Conservation (phyloP, 805 yeast genomes). For the Candida incommunis region DNA sequence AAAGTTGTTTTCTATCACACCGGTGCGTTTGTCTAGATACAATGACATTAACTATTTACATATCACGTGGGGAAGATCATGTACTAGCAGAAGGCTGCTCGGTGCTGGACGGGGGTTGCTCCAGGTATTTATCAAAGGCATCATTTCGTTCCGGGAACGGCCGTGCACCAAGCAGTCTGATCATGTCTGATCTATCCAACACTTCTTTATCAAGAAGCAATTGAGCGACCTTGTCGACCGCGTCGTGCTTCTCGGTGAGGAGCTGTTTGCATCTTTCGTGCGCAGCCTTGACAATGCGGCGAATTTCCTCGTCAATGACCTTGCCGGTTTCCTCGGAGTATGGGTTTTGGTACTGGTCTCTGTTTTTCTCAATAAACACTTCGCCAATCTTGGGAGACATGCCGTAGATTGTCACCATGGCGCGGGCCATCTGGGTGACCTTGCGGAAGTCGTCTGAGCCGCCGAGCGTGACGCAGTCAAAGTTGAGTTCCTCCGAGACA, state of each 20-base stretch:
- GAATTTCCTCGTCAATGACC: constrained; percentile 55
- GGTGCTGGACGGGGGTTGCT: constrained; percentile 15
- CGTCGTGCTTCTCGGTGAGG: constrained; percentile 41
- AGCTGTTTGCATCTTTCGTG: constrained; percentile 44
- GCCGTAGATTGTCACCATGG: constrained; percentile 79
- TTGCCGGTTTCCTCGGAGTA: constrained; percentile 62
- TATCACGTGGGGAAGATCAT: too few relatives aligned
- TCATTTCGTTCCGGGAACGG: constrained; percentile 70
- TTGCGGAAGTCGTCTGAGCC: constrained; percentile 89
- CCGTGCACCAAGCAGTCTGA: constrained; percentile 58
- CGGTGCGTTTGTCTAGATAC: too few relatives aligned
- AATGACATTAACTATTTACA: background rate
- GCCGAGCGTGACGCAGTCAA: constrained; percentile 78
- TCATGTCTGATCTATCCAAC: constrained; percentile 71
- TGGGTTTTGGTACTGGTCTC: constrained; percentile 42
- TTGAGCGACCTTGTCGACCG: constrained; percentile 61
- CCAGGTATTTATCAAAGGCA: constrained; percentile 81
- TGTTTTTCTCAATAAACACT: constrained; percentile 34
- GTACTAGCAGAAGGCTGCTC: constrained; percentile 13
- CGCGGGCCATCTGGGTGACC: constrained; percentile 75
- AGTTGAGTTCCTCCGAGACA: constrained; percentile 81
- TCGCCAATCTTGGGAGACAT: constrained; percentile 76
- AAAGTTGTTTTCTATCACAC: too few relatives aligned
- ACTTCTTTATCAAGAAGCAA: constrained; percentile 60
- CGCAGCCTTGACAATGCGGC: constrained; percentile 50